Conservation (phyloP, 495 filamentous ascomycete genomes). For the Podospora didyma region DNA sequence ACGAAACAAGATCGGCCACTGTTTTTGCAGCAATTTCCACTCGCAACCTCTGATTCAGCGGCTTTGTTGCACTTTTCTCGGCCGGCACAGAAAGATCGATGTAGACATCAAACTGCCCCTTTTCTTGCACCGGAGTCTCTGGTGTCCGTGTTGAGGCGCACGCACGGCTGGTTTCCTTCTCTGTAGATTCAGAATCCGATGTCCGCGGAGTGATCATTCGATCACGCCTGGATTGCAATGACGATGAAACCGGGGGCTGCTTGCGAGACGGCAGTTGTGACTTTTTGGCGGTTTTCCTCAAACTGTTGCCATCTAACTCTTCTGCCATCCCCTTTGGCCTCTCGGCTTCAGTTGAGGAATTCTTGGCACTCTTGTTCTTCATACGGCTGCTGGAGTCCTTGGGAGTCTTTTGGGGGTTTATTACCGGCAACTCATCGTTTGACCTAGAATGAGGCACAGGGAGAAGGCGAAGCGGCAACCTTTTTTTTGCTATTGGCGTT, state of each 20-base stretch:
- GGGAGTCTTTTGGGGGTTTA: background rate
- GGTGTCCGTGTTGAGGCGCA: background rate
- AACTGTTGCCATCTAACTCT: background rate
- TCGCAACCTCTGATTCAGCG: constrained; percentile 19
- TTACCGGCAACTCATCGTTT: background rate
- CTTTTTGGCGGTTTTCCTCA: background rate
- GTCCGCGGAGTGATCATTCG: background rate
- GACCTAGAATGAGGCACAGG: background rate
- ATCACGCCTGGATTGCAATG: background rate
- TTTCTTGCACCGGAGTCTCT: background rate
- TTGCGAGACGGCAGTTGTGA: background rate
- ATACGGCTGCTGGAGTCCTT: background rate
- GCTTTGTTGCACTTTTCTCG: constrained; percentile 13
- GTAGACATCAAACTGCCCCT: constrained; percentile 6
- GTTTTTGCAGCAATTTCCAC: constrained; percentile 19
- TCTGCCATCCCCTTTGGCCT: background rate
- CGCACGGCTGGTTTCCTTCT: background rate
- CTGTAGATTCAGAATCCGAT: background rate
- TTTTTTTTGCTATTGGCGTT: background rate
- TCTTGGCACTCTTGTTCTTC: background rate
- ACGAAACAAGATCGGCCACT: constrained; percentile 8
- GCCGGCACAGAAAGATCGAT: constrained; percentile 6
- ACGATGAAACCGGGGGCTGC: background rate
- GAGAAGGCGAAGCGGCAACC: background rate
- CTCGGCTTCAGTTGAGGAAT: background rate